Percentiles rank a stretch among this genome's conserved stretches.
Evolutionary conservation across 2,329 filamentous ascomycete species (phyloP).

Genomic region (Apiospora hydei): DNA sequence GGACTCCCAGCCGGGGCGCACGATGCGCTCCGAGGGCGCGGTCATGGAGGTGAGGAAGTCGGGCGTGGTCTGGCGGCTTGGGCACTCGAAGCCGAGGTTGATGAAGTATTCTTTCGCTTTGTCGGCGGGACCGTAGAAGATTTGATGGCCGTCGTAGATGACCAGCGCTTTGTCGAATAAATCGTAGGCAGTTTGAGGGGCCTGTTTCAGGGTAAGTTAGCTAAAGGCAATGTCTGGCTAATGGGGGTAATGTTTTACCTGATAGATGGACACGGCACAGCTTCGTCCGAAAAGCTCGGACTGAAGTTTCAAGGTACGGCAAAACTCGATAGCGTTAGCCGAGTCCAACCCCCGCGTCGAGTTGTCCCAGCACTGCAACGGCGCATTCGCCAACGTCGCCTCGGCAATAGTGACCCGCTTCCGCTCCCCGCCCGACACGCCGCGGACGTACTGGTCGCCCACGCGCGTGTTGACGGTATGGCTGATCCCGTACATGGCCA

Average conservation of each 20-base stretch:
- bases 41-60: conserved; percentile 77
- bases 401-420: conserved; percentile 87
- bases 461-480: conserved; percentile 78
- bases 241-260: not conserved
- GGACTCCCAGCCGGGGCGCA: conserved; percentile 64
- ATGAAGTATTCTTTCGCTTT: conserved; percentile 72
- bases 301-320: conserved; percentile 68
- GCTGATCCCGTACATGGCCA: conserved; percentile 75
- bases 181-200: conserved; percentile 73
- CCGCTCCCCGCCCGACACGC: conserved; percentile 74
- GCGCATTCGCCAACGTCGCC: conserved; percentile 70
- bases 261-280: conserved; percentile 72
- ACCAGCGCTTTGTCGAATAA: conserved; percentile 79
- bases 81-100: conserved; percentile 72
- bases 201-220: conserved; percentile 51
- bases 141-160: conserved; percentile 79
- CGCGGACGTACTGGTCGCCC: conserved; percentile 76
- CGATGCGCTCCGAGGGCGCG: conserved; percentile 65
- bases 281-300: conserved; percentile 70
- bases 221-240: not conserved
- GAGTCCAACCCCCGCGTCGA: conserved; percentile 76
- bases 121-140: conserved; percentile 73
- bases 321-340: conserved; percentile 76
- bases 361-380: conserved; percentile 47
- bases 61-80: conserved; percentile 69